Evolutionary conservation across 495 filamentous ascomycete species (phyloP), one percentile per base, ranked within the genome.

Genomic region (Talaromyces ruber): DNA sequence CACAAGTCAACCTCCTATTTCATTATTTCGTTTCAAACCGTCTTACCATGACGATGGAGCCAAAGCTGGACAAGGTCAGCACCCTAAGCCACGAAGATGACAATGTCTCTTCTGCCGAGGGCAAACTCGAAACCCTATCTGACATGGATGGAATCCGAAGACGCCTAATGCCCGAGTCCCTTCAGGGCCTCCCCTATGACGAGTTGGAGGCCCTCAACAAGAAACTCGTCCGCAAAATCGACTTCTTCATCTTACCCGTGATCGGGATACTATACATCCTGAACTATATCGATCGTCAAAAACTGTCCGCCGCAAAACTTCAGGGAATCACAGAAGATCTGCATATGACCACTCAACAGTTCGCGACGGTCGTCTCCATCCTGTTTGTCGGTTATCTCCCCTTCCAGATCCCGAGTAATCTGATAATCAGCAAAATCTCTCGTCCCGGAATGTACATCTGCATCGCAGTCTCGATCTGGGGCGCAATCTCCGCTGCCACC

Each of bases 391-490:
- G 88, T 60, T 90, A 88, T 65, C 74, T 82, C 22, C 67, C 79
- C 51, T 79, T 81, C 73, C 79, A 80, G 58, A 67, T 78, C 29
- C 76, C 74, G 1, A 76, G 73, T 14, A 80, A 77, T 64, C 59
- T 82, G 61, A 68, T 80, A 52, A 63, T 82, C 12, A 81, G 79
- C 64, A 59, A 59, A 30, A 79, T 76, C 59, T 72, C 81, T 53
- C 77, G 78, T 61, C 88, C 88, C 3, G 83, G 81, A 4, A 62
- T 88, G 18, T 91, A 90, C 66, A 78, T 92, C 6, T 85, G 85
- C 1, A 68, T 70, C 37, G 80, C 82, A 30, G 90, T 89, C 85
- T 72, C 87, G 22, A 62, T 86, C 3, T 91, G 88, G 88, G 87
- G 87, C n/a, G 72, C 85, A n/a, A 86, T 91, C 59, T 88, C 85